Evolutionary conservation across 768 basidiomycete species (phyloP), one percentile per base, ranked within the genome.

Genomic region (Russula lepida): DNA sequence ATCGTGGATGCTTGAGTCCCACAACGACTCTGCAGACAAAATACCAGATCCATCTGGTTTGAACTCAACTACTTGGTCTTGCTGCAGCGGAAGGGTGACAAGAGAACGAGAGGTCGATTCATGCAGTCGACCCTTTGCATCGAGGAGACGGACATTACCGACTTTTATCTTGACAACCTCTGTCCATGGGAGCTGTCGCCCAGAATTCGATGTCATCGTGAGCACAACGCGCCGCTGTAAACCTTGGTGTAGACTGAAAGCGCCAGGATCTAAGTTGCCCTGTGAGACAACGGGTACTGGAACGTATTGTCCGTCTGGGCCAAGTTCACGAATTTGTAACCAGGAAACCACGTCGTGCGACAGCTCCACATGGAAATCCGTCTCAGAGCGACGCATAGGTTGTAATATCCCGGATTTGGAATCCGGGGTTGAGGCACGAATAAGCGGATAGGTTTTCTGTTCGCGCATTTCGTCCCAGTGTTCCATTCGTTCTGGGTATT

Each of bases 401-500:
- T 84, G 84, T 25, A 80, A 68, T 54, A 71, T 73, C 32, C 77
- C 71, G 74, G 46, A 71, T 73, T 64, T 66, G 74, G 49, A 82
- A 80, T 54, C 71, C 63, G 77, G 72, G 39, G 49, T 60, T 50
- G 52, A 58, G 35, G 53, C 43, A 49, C 56, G 55, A 32, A 28
- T 23, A 39, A 64, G 71, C 64, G 74, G 74, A 68, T 70, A 75
- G 61, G 76, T 74, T 64, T 83, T 82, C 51, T 88, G 83, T 65
- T 98, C 94, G 35, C 93, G 84, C 78, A 90, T 80, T 69, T 94
- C 89, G 69, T 98, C 95, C 94, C 93, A 97, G 58, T 89, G 82
- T 69, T 94, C 92, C 73, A 98, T 76, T 6, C 92, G 83, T 63
- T 92, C 88, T 66, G 98, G 72, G 72, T 95, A 98, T 17, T 85